These are phyloP conservation scores for Chalara sp. DNA, from an alignment of 2,329 filamentous ascomycete genomes.

Conservation along the genomic window DNA sequence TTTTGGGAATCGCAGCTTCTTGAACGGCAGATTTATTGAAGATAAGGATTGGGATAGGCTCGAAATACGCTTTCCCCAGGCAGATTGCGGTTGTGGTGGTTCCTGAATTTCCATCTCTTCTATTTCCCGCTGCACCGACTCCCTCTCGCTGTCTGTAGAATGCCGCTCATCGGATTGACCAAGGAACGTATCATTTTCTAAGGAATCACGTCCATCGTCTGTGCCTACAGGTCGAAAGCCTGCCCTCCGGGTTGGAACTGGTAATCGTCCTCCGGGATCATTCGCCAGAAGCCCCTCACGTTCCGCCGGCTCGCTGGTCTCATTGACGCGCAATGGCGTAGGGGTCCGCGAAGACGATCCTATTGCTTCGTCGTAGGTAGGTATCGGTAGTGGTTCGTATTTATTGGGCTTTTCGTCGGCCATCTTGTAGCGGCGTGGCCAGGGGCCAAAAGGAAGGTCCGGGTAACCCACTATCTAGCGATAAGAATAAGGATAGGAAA, in stretches of 20 bases:
- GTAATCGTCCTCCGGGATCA: constrained; percentile 34
- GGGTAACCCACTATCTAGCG: not conserved
- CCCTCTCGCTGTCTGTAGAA: constrained; percentile 45
- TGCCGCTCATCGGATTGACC: constrained; percentile 43
- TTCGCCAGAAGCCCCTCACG: constrained; percentile 67
- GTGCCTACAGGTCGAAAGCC: constrained; percentile 78
- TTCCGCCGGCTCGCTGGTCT: constrained; percentile 65
- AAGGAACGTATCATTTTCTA: constrained; percentile 37
- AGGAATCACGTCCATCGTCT: constrained; percentile 52
- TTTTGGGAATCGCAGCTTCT: constrained; percentile 15
- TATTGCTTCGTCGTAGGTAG: constrained; percentile 76
- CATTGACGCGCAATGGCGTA: constrained; percentile 51
- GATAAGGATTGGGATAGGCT: constrained; percentile 25
- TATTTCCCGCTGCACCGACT: constrained; percentile 71
- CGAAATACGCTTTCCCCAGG: constrained; percentile 30
- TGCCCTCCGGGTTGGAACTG: constrained; percentile 35
- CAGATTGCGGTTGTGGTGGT: constrained; percentile 37
- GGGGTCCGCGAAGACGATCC: constrained; percentile 52
- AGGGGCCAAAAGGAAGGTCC: not conserved
- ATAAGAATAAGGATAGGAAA: not conserved
- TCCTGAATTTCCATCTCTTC: constrained; percentile 86
- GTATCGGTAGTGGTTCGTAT: constrained; percentile 64
- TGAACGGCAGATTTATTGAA: constrained; percentile 25
- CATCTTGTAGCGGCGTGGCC: constrained; percentile 15
- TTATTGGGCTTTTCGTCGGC: constrained; percentile 47